Evolutionary conservation across 768 basidiomycete species (phyloP).

Genomic region (Pleurotus tuber-regium): DNA sequence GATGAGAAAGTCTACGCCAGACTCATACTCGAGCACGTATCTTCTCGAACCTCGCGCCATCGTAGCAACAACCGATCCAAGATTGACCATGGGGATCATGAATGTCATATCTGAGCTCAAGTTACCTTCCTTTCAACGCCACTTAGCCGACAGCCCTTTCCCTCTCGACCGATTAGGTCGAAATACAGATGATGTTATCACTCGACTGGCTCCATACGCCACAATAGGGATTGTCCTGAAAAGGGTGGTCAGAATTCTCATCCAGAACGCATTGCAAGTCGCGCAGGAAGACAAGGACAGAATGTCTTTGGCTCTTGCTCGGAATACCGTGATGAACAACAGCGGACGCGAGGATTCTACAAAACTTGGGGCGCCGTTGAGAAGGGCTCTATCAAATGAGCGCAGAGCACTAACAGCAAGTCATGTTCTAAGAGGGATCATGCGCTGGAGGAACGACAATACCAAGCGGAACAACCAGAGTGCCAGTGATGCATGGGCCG

Average conservation of each 20-base stretch:
- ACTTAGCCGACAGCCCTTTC: conserved; percentile 10
- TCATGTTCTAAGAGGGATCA: conserved; percentile 4
- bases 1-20: too few relatives aligned
- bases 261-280: conserved; percentile 35
- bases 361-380: too few relatives aligned
- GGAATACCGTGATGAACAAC: too few relatives aligned
- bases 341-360: too few relatives aligned
- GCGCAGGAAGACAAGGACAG: conserved; percentile 28
- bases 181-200: conserved; percentile 26
- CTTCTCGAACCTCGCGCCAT: conserved; percentile 15
- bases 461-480: not conserved
- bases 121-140: conserved; percentile 21
- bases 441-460: not conserved
- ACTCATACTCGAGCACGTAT: conserved; percentile 7
- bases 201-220: conserved; percentile 37
- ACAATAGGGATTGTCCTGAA: conserved; percentile 33
- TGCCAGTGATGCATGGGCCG: conserved; percentile 7
- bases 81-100: conserved; percentile 28
- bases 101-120: conserved; percentile 23
- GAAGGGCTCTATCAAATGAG: too few relatives aligned
- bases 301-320: too few relatives aligned
- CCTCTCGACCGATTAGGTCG: conserved; percentile 24
- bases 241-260: conserved; percentile 32
- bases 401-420: conserved; percentile 1
- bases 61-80: conserved; percentile 31